phyloP scores from a whole-genome alignment of 306 rosid genomes.

The Sicyos baderoa region DNA sequence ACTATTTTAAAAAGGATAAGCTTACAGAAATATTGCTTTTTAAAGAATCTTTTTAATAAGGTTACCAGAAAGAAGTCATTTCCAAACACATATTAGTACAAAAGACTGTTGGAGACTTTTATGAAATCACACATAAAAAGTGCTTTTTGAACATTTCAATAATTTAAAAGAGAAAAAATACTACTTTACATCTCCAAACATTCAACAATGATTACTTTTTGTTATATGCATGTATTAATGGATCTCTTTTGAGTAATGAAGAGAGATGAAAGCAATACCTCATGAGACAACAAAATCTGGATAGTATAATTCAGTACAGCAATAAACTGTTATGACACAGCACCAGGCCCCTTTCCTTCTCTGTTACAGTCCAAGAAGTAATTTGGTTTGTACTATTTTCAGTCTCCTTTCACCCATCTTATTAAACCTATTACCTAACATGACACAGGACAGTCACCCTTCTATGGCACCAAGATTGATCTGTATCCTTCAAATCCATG shows the following conservation, averaged over 20 bases:
- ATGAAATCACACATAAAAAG: slow-evolving; percentile 4
- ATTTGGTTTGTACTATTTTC: slow-evolving; percentile 13
- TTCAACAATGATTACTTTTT: slow-evolving; percentile 6
- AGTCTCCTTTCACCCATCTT: background rate
- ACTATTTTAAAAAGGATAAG: background rate
- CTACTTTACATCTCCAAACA: slow-evolving; percentile 12
- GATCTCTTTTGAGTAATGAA: background rate
- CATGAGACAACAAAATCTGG: slow-evolving; percentile 10
- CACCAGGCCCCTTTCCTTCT: background rate
- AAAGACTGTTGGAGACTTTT: slow-evolving; percentile 4
- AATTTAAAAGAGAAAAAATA: background rate
- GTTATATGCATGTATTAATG: slow-evolving; percentile 1
- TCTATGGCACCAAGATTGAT: slow-evolving; percentile 10
- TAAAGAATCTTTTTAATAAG: background rate
- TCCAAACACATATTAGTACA: slow-evolving; percentile 3
- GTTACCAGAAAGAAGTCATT: background rate
- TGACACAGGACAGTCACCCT: background rate
- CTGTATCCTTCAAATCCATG: background rate
- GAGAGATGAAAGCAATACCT: background rate
- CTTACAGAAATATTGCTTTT: background rate
- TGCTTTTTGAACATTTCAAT: background rate
- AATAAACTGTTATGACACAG: background rate
- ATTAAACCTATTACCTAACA: slow-evolving; percentile 7
- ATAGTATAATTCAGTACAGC: slow-evolving; percentile 6
- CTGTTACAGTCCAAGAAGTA: background rate